Conservation (phyloP, 306 rosid genomes). For the Pueraria montana region DNA sequence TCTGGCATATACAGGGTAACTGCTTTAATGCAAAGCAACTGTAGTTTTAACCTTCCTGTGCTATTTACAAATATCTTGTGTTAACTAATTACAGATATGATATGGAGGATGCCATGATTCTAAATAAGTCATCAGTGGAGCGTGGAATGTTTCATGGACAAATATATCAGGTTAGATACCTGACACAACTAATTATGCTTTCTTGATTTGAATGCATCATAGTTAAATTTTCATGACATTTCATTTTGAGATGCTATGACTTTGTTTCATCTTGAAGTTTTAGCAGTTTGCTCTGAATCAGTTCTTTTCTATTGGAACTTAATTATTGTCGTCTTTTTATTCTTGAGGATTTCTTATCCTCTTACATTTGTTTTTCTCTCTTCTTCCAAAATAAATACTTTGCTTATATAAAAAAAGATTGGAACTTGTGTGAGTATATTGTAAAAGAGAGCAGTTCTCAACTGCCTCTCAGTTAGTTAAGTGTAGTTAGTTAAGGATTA, state of each 20-base stretch:
- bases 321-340: neutral
- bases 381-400: neutral
- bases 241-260: slow-evolving; percentile 6
- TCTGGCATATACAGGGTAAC: slow-evolving; percentile 94
- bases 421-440: no score
- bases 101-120: slow-evolving; percentile 99
- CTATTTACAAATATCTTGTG: slow-evolving; percentile 27
- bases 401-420: neutral
- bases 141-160: slow-evolving; percentile 98
- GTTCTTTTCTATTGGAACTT: slow-evolving; percentile 6
- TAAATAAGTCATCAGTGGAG: slow-evolving; percentile 94
- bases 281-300: slow-evolving; percentile 8
- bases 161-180: slow-evolving; percentile 82
- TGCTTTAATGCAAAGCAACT: slow-evolving; percentile 40
- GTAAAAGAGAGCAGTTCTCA: no score
- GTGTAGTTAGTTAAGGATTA: no score
- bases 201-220: slow-evolving; percentile 8
- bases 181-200: slow-evolving; percentile 27
- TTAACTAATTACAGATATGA: slow-evolving; percentile 72
- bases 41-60: slow-evolving; percentile 33
- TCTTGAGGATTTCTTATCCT: neutral
- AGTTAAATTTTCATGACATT: slow-evolving; percentile 10
- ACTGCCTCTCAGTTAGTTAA: no score
- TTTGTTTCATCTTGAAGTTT: slow-evolving; percentile 37
- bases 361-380: neutral